Base-by-base conservation (phyloP, 768 basidiomycete genomes). In the Phylloporus sp. region DNA sequence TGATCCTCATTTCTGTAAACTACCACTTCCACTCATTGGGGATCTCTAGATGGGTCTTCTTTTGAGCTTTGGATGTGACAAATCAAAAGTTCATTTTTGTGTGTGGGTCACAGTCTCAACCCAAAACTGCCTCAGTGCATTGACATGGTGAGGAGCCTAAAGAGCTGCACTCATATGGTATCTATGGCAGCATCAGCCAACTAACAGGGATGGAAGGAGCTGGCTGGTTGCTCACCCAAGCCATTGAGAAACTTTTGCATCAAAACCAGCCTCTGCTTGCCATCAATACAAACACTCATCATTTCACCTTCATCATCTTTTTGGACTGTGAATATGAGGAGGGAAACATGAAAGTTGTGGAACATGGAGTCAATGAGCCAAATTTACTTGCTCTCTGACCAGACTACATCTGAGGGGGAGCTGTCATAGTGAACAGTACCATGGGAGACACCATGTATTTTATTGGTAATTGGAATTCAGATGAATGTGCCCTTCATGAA, bases 391-490 rank as follows among this genome's bases (percentile, higher is more conserved):
- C 62, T 61, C 43, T 77, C 75, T 1, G 83, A 72, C 88, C 89
- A 90, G 3, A 90, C 88, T 17, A 90, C 72, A 46, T 85, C 88
- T 90, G 35, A 14, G 41, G 22, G n/a, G 40, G 18, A 10, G 20
- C 26, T 37, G 33, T 43, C 20, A 44, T 2, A 37, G 39, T 45
- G 40, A 54, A 42, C 24, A 43, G 18, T 15, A 20, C 37, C 8
- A 18, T 7, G 17, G 34, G 32, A 24, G 48, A 1, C 8, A 20
- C 3, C 1, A 33, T 9, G 46, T 44, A 81, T 85, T 85, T 73
- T 86, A 70, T 60, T 88, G 86, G 59, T 87, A 88, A 17, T 77
- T 67, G 0, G 87, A 85, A 42, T 80, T 76, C 20, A 90, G 66
- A 59, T 89, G 83, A 42, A 90, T 84, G 0, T 64, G 66, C 5